Evolutionary conservation across 2,329 filamentous ascomycete species (phyloP).

Genomic region (Colletotrichum sp.): DNA sequence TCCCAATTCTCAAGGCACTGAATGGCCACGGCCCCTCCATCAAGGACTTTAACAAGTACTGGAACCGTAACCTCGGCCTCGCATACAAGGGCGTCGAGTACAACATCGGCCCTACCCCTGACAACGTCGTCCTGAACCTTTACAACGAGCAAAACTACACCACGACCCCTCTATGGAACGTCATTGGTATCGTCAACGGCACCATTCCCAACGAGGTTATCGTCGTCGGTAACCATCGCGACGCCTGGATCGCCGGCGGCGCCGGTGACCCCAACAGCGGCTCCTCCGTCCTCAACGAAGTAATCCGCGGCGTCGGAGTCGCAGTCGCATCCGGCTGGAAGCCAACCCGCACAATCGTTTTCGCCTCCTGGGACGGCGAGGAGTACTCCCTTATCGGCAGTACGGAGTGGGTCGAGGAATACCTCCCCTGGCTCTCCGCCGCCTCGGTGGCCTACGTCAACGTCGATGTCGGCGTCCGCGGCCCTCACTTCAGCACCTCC

Average conservation of each 20-base stretch:
- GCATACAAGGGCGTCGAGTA: conserved; percentile 83
- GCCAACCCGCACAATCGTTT: conserved; percentile 85
- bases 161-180: conserved; percentile 86
- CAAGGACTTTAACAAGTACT: conserved; percentile 73
- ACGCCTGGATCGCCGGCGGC: conserved; percentile 86
- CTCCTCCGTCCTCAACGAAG: conserved; percentile 79
- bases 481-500: conserved; percentile 65
- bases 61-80: conserved; percentile 74
- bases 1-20: conserved; percentile 87
- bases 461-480: conserved; percentile 76
- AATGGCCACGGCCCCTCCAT: conserved; percentile 87
- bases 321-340: conserved; percentile 66
- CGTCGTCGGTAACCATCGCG: conserved; percentile 89
- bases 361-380: conserved; percentile 83
- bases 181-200: conserved; percentile 91
- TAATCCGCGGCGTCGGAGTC: conserved; percentile 75
- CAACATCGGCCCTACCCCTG: conserved; percentile 82
- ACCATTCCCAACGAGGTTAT: conserved; percentile 85
- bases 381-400: conserved; percentile 88
- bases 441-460: conserved; percentile 85
- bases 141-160: conserved; percentile 83
- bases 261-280: conserved; percentile 85
- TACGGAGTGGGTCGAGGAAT: conserved; percentile 94
- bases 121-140: conserved; percentile 72
- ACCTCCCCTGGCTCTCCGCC: conserved; percentile 77